Evolutionary conservation across 148 eudicot genomes (phyloP), one percentile per base, ranked within the genome.

Genomic region (Agrostemma githago): DNA sequence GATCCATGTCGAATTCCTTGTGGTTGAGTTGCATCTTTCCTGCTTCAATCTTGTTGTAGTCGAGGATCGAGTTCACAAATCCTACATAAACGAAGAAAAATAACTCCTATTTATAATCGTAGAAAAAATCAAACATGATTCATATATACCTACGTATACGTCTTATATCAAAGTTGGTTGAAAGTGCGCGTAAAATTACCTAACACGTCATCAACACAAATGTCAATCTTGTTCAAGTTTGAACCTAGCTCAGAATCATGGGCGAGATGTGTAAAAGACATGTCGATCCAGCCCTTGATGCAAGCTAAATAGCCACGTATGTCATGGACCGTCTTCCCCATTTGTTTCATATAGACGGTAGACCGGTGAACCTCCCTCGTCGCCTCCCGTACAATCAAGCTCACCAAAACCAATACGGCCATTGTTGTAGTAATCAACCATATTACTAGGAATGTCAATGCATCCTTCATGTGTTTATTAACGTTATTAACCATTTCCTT

Each of bases 261-360:
- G 77, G 82, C 4, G 67, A 83, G 82, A 56, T 76, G 80, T 40
- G 40, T 15, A 4, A 3, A 76, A 39, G 84, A 82, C 59, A 85
- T 66, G 0, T 85, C 83, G 14, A 88, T 78, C 76, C 84, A 76
- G 38, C 97, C 89, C 34, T 76, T 80, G 46, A 94, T 79, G 17
- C 89, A 89, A 19, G 91, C 92, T 17, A 94, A 72, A 48, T 83
- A 82, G 60, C 86, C 89, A 0, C 98, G 89, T 0, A 92, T 76
- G 20, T 94, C 97, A 68, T 94, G 98, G 83, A 26, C 77, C 9
- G 94, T 89, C 56, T 87, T 85, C 68, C 90, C 93, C 90, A 76
- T 82, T 72, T 89, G 90, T 51, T 73, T 88, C 74, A 88, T 84
- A 42, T 88, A 85, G 14, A 82, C 79, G 46, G 87, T 80, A 48